A percentile compares a stretch with the other conserved stretches of the same genome.
These are phyloP conservation scores for Leishmania tropica DNA, from an alignment of 208 protist species.

Conservation along the genomic window DNA sequence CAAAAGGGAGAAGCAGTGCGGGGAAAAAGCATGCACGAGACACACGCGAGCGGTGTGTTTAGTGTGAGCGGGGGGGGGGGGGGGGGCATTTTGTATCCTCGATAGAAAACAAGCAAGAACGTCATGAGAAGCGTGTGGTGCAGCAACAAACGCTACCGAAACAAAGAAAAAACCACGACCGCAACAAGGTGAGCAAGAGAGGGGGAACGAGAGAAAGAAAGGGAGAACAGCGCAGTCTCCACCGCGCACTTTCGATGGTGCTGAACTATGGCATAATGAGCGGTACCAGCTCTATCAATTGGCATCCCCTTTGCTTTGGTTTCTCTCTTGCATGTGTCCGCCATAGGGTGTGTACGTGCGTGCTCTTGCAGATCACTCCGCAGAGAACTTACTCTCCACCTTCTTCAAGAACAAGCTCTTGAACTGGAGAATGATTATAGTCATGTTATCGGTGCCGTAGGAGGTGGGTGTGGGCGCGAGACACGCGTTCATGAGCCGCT, in stretches of 20 bases:
- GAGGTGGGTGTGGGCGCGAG: constrained; percentile 63
- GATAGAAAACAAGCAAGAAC: constrained; percentile 13
- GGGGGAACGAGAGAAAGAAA: background rate
- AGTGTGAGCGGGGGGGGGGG: background rate
- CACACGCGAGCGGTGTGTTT: background rate
- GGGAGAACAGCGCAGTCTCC: background rate
- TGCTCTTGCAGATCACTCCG: constrained; percentile 12
- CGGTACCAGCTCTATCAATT: background rate
- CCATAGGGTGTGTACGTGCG: background rate
- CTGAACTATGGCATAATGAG: constrained; percentile 4
- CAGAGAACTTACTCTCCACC: constrained; percentile 53
- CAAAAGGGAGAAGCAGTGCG: constrained; percentile 1
- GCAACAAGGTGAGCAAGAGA: constrained; percentile 1
- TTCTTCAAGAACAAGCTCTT: constrained; percentile 88
- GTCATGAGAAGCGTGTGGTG: constrained; percentile 3
- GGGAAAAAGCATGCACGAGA: background rate
- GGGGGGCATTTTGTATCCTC: background rate
- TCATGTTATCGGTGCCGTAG: constrained; percentile 93
- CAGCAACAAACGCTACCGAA: constrained; percentile 4
- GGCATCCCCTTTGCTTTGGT: background rate
- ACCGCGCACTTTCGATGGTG: background rate
- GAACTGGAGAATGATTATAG: constrained; percentile 89
- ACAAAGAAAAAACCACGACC: background rate
- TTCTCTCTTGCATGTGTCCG: background rate
- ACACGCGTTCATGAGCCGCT: constrained; percentile 85